Evolutionary conservation across 192 early-diverging fungal species (phyloP).

Genomic region (Dissophora globulifera): DNA sequence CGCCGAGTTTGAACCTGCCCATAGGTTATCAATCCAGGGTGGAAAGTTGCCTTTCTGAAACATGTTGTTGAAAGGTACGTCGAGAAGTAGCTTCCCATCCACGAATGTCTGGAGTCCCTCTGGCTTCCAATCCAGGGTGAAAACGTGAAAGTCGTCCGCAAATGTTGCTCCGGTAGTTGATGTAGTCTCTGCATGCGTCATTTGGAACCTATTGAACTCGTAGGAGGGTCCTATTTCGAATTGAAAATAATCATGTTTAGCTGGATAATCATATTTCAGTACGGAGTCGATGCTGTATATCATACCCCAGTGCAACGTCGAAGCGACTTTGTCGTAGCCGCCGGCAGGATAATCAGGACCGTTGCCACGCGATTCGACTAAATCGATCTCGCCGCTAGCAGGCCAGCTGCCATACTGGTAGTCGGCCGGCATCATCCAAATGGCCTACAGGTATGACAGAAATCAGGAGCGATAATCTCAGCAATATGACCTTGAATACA

Average conservation of each 20-base stretch:
- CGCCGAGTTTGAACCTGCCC: constrained; percentile 58
- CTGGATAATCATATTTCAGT: too few relatives aligned
- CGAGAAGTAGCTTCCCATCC: constrained; percentile 59
- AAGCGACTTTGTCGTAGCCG: constrained; percentile 52
- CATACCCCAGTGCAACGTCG: constrained; percentile 71
- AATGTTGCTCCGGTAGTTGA: constrained; percentile 52
- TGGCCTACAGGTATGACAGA: too few relatives aligned
- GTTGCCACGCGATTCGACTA: constrained; percentile 70
- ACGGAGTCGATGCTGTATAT: too few relatives aligned
- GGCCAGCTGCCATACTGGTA: constrained; percentile 69
- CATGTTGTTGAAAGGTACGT: constrained; percentile 61
- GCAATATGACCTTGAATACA: too few relatives aligned
- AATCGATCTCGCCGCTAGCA: constrained; percentile 70
- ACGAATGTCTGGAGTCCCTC: constrained; percentile 67
- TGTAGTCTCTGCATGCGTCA: constrained; percentile 59
- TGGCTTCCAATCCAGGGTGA: constrained; percentile 63
- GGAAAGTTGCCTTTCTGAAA: constrained; percentile 67
- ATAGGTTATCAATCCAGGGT: constrained; percentile 59
- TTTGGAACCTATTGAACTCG: constrained; percentile 54
- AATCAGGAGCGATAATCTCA: too few relatives aligned
- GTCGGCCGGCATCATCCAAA: constrained; percentile 71
- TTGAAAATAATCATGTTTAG: too few relatives aligned
- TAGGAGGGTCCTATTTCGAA: constrained; percentile 50
- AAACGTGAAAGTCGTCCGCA: constrained; percentile 67
- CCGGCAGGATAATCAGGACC: constrained; percentile 49